These are phyloP conservation scores for Mortierella sp. DNA, from an alignment of 371 early-diverging fungal genomes.

Conservation along the genomic window DNA sequence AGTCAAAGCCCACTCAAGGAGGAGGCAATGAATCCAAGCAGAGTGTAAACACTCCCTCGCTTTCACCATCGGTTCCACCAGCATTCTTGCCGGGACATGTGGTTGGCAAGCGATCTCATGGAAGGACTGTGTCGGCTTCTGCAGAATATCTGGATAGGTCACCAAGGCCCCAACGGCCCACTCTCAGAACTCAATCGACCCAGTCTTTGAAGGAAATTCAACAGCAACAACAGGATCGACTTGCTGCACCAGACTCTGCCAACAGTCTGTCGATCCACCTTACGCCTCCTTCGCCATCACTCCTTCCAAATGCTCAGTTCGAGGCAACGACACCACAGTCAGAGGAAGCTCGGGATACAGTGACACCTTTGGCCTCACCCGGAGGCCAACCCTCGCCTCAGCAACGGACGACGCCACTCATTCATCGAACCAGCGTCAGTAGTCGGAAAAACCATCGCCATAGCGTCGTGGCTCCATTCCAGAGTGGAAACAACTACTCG, in stretches of 20 bases:
- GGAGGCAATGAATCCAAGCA: too few relatives aligned
- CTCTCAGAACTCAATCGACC: conserved; percentile 14
- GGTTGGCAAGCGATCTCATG: conserved; percentile 9
- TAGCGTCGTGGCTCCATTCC: conserved; percentile 40
- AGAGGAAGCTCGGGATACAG: conserved; percentile 3
- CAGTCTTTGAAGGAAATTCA: conserved; percentile 26
- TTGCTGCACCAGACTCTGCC: conserved; percentile 15
- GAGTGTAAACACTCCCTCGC: not conserved
- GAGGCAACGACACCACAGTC: not conserved
- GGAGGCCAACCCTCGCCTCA: conserved; percentile 16
- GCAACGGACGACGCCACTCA: conserved; percentile 10
- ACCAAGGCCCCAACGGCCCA: not conserved
- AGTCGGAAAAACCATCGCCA: conserved; percentile 13
- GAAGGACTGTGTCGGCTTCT: conserved; percentile 34
- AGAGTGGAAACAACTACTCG: conserved; percentile 45
- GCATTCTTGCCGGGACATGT: not conserved
- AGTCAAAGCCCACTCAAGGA: not conserved
- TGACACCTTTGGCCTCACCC: conserved; percentile 2
- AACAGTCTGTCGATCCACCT: conserved; percentile 22
- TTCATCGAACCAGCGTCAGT: conserved; percentile 20
- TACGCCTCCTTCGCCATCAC: conserved; percentile 32
- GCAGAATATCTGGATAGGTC: conserved; percentile 21
- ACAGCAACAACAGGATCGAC: not conserved
- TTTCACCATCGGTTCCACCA: conserved; percentile 31
- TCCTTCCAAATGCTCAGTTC: conserved; percentile 9